These are phyloP conservation scores for Calycina marina DNA, from an alignment of 2,329 filamentous ascomycete genomes.

Conservation along the genomic window DNA sequence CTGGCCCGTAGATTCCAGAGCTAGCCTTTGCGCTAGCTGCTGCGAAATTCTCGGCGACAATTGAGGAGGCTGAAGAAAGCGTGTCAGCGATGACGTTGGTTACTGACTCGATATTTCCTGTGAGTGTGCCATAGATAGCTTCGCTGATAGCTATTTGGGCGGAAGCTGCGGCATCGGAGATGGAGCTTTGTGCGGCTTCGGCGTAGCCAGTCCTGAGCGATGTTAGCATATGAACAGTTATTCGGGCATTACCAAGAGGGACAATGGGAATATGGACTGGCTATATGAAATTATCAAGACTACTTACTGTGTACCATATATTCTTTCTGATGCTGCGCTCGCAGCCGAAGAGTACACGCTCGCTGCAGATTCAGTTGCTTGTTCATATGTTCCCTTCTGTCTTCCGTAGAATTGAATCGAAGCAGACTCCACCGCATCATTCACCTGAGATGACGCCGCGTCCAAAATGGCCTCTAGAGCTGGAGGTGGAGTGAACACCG, in stretches of 20 bases:
- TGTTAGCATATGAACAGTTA: too few species aligned
- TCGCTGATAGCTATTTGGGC: slow-evolving; percentile 39
- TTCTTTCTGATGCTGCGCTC: slow-evolving; percentile 34
- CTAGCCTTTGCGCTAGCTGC: slow-evolving; percentile 8
- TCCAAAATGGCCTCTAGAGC: slow-evolving; percentile 41
- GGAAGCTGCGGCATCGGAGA: slow-evolving; percentile 37
- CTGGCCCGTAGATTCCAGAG: slow-evolving; percentile 14
- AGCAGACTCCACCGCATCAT: slow-evolving; percentile 42
- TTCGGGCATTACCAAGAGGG: too few species aligned
- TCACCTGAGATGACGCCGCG: slow-evolving; percentile 39
- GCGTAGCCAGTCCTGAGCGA: slow-evolving; percentile 29
- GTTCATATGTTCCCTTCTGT: slow-evolving; percentile 34
- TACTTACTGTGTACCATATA: slow-evolving; percentile 34
- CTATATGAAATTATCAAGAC: too few species aligned
- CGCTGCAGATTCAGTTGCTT: slow-evolving; percentile 36
- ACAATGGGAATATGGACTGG: too few species aligned
- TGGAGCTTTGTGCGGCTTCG: slow-evolving; percentile 36
- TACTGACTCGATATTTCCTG: slow-evolving; percentile 30
- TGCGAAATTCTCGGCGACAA: slow-evolving; percentile 7
- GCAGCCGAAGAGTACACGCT: slow-evolving; percentile 35
- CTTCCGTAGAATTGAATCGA: slow-evolving; percentile 42
- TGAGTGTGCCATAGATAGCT: slow-evolving; percentile 41
- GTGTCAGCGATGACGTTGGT: slow-evolving; percentile 12
- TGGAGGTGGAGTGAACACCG: slow-evolving; percentile 41
- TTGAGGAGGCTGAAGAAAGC: slow-evolving; percentile 10